Evolutionary conservation across 1,139 yeast species (phyloP).

Genomic region (Maudiozyma humilis): DNA sequence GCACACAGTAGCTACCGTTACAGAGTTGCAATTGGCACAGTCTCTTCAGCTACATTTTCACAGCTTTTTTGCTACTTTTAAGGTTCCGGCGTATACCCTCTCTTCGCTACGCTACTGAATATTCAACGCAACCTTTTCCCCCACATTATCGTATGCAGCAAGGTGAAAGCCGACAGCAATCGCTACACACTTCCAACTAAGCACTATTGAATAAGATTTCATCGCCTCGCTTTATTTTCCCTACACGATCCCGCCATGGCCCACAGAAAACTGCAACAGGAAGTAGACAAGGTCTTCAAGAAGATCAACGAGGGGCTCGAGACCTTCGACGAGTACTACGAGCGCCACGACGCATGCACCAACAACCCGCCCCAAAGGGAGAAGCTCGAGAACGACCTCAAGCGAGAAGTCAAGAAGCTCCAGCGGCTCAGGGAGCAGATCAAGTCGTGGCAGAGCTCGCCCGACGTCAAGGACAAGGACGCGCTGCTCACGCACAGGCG

Average conservation of each 20-base stretch:
- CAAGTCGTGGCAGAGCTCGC: slow-evolving; percentile 68
- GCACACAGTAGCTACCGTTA: no score
- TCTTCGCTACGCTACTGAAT: no score
- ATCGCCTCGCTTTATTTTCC: no score
- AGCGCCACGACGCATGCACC: slow-evolving; percentile 53
- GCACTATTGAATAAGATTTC: background rate
- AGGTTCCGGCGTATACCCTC: no score
- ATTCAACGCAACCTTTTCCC: no score
- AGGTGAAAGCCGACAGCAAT: slow-evolving; percentile 1
- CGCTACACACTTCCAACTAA: background rate
- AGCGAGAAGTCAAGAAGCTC: slow-evolving; percentile 65
- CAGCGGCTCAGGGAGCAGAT: slow-evolving; percentile 66
- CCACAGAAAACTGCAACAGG: slow-evolving; percentile 63
- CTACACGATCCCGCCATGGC: slow-evolving; percentile 46
- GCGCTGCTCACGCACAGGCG: slow-evolving; percentile 53
- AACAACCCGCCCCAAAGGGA: slow-evolving; percentile 64
- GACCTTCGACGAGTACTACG: slow-evolving; percentile 60
- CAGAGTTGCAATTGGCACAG: no score
- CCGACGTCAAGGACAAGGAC: slow-evolving; percentile 63
- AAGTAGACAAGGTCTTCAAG: slow-evolving; percentile 71
- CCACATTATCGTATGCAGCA: slow-evolving; percentile 1
- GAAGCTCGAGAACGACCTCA: slow-evolving; percentile 60
- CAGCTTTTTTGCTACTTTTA: no score
- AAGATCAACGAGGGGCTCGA: slow-evolving; percentile 69
- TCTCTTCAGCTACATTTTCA: no score